Evolutionary conservation across 2,329 filamentous ascomycete genomes (phyloP).

Genomic region (Pyrenochaeta sp.): DNA sequence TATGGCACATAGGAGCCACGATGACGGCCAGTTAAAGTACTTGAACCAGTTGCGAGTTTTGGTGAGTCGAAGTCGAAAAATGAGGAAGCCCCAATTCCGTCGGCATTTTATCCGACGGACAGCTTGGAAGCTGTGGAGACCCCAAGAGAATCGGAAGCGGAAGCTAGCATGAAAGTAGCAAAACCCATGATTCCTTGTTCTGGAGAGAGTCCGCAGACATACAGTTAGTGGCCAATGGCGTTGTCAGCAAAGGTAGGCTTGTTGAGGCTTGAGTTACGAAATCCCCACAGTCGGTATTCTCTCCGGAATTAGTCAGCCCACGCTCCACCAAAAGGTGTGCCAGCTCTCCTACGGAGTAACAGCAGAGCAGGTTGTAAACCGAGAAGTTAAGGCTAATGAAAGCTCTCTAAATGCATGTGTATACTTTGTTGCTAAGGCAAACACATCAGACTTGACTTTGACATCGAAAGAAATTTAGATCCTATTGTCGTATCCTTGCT

Average conservation of each 20-base stretch:
- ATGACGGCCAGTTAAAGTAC: neutral
- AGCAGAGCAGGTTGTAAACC: too few species aligned
- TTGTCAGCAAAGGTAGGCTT: constrained; percentile 4
- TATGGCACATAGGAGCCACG: neutral
- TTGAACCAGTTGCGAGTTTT: neutral
- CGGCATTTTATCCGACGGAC: constrained; percentile 16
- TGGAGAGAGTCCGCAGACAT: neutral
- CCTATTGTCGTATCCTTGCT: too few species aligned
- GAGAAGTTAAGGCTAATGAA: too few species aligned
- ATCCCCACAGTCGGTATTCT: constrained; percentile 11
- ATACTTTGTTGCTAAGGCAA: too few species aligned
- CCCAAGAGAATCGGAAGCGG: constrained; percentile 28
- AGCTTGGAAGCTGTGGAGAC: constrained; percentile 2
- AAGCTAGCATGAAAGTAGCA: constrained; percentile 14
- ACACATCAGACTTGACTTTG: too few species aligned
- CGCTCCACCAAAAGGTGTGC: too few species aligned
- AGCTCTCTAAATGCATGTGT: too few species aligned
- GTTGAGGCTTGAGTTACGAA: neutral
- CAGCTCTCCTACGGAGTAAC: too few species aligned
- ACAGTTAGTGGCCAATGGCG: constrained; percentile 3
- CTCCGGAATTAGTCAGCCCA: constrained; percentile 7
- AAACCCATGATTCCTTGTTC: neutral
- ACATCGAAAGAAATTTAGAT: too few species aligned
- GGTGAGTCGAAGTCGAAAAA: neutral
- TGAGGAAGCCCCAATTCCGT: constrained; percentile 2